Base-by-base conservation (phyloP, 164 flowering plant genomes). In the Buxus sempervirens region DNA sequence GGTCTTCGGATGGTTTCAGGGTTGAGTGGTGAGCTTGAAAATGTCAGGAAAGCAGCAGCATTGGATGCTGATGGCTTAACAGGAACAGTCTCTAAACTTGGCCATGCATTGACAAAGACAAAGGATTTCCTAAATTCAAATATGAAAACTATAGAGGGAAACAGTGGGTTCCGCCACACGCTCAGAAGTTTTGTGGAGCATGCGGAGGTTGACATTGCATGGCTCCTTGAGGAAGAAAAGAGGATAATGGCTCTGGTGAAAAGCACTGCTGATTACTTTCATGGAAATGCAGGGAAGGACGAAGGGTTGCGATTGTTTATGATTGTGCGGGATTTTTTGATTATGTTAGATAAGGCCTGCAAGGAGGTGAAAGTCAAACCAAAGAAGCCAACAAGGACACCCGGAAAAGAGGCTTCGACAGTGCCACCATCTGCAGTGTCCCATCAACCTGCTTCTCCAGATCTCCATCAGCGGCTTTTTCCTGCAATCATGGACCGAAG, bases 1-100 rank as follows among this genome's bases (percentile, higher is more conserved):
- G 92, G 92, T 20, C 85, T 88, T 45, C 75, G 82, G 45, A 88
- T 81, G 32, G 90, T 88, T 49, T 86, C 88, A 21, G 78, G 84
- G 36, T 53, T 88, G 55, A 75, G 80, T 59, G 73, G 16, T 65
- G 92, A 84, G 59, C 88, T 88, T 55, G 71, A 67, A 67, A 82
- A 84, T 65, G 88, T 88, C 1, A 84, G 76, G 61, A 84, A 77
- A 60, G 90, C 92, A 62, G 88, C 92, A 10, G 61, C 73, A 0
- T 54, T 86, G 27, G 92, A 88, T 61, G 70, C 77, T 5, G 86
- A 88, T 48, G 71, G 45, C 38, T 32, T 86, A 27, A 71, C 76
- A 25, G 25, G 73, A 0, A 72, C 87, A 8, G 70, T 82, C 12
- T 55, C 82, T 16, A 77, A 72, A 54, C 83, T 88, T 0, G 75